Conservation (phyloP, 2,329 filamentous ascomycete species). For the Fusarium pseudonygamai region DNA sequence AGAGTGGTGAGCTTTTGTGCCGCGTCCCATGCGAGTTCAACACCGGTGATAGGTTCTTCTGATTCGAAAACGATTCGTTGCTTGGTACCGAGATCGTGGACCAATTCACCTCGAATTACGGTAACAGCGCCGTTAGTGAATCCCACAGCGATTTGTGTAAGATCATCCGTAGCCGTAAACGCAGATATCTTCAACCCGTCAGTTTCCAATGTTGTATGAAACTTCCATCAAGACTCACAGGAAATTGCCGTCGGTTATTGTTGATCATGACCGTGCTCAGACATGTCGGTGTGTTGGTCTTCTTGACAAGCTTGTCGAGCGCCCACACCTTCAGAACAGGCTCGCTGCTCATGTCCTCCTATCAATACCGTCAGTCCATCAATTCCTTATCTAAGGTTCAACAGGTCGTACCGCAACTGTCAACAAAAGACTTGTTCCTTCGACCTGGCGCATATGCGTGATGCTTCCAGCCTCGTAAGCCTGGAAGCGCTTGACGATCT, state of each 20-base stretch:
- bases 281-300: conserved; percentile 88
- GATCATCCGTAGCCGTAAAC: conserved; percentile 85
- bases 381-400: background rate
- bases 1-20: conserved; percentile 72
- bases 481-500: conserved; percentile 84
- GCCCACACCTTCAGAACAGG: conserved; percentile 98
- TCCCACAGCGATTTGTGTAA: conserved; percentile 92
- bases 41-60: conserved; percentile 93
- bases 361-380: conserved; percentile 23
- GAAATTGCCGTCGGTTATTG: conserved; percentile 92
- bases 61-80: conserved; percentile 97
- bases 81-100: conserved; percentile 93
- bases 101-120: conserved; percentile 90
- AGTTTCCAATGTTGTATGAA: background rate
- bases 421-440: conserved; percentile 85
- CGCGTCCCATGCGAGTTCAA: conserved; percentile 74
- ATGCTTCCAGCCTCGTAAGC: conserved; percentile 84
- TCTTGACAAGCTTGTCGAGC: conserved; percentile 92
- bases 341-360: conserved; percentile 88
- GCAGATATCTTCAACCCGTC: conserved; percentile 73
- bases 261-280: conserved; percentile 86
- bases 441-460: conserved; percentile 91
- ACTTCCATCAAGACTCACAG: conserved; percentile 60
- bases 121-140: conserved; percentile 97
- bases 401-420: conserved; percentile 69